A percentile compares a stretch with the other conserved stretches of the same genome.
Conservation (phyloP, 2,329 filamentous ascomycete species). For the Dactylonectria macrodidyma region DNA sequence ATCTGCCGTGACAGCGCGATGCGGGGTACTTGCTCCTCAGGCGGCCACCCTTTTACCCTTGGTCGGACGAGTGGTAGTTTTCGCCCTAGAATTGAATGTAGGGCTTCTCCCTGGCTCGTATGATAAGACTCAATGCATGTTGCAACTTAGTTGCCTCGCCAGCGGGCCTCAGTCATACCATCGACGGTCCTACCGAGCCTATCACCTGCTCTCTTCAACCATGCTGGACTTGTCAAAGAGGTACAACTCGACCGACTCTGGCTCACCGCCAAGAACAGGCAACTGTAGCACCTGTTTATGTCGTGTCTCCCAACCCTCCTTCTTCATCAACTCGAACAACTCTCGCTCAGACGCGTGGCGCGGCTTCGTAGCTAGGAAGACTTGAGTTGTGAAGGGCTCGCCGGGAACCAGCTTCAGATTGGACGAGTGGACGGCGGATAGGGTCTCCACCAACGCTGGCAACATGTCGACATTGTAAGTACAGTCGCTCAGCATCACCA, state of each 20-base stretch:
- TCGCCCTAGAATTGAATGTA: conserved; percentile 11
- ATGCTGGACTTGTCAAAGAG: conserved; percentile 59
- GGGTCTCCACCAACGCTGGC: conserved; percentile 66
- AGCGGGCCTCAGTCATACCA: conserved; percentile 27
- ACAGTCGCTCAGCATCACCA: conserved; percentile 72
- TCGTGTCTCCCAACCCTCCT: conserved; percentile 60
- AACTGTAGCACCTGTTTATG: conserved; percentile 61
- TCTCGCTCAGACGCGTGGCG: conserved; percentile 67
- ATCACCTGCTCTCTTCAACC: conserved; percentile 37
- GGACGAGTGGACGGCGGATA: conserved; percentile 63
- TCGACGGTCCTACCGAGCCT: conserved; percentile 17
- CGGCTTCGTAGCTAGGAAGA: conserved; percentile 70
- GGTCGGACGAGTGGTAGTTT: conserved; percentile 39
- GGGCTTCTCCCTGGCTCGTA: conserved; percentile 21
- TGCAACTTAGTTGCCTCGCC: conserved; percentile 11
- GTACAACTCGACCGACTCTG: conserved; percentile 67
- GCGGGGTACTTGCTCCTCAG: conserved; percentile 17
- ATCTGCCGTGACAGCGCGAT: conserved; percentile 10
- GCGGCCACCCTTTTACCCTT: conserved; percentile 30
- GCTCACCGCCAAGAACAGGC: conserved; percentile 61
- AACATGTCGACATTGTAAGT: conserved; percentile 73
- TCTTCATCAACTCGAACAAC: conserved; percentile 63
- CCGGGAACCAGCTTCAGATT: conserved; percentile 48
- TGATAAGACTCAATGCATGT: conserved; percentile 25
- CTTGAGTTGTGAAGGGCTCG: conserved; percentile 53